phyloP scores from a whole-genome alignment of 257 asterid species.

The Solanum sejunctum region DNA sequence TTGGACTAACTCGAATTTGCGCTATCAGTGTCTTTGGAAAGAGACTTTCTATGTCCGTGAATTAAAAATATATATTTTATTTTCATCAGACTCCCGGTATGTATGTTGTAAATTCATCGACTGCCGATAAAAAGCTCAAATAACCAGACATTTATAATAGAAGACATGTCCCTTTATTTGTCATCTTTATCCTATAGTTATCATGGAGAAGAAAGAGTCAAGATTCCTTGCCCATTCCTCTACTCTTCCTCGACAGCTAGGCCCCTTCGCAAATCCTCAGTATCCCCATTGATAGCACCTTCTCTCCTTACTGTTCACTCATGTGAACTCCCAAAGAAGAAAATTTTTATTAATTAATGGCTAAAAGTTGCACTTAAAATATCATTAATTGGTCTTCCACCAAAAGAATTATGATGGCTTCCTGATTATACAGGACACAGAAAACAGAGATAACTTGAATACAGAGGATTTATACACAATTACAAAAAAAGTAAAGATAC shows the following conservation, averaged over 20 bases:
- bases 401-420: neutral
- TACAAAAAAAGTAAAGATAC: neutral
- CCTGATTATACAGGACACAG: neutral
- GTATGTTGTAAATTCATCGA: neutral
- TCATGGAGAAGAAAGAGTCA: slow-evolving; percentile 32
- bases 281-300: slow-evolving; percentile 3
- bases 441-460: neutral
- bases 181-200: slow-evolving; percentile 2
- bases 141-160: slow-evolving; percentile 12
- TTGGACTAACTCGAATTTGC: neutral
- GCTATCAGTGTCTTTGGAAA: too few species aligned
- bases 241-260: slow-evolving; percentile 45
- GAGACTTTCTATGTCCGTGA: too few species aligned
- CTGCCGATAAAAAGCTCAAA: neutral
- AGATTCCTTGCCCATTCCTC: slow-evolving; percentile 53
- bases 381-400: neutral
- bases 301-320: slow-evolving; percentile 18
- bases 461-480: neutral
- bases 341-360: neutral
- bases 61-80: too few species aligned
- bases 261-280: slow-evolving; percentile 17
- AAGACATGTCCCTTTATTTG: neutral
- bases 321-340: slow-evolving; percentile 7
- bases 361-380: neutral
- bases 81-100: too few species aligned